Evolutionary conservation across 257 asterid genomes (phyloP), one percentile per base, ranked within the genome.

Genomic region (Rehmannia glutinosa): DNA sequence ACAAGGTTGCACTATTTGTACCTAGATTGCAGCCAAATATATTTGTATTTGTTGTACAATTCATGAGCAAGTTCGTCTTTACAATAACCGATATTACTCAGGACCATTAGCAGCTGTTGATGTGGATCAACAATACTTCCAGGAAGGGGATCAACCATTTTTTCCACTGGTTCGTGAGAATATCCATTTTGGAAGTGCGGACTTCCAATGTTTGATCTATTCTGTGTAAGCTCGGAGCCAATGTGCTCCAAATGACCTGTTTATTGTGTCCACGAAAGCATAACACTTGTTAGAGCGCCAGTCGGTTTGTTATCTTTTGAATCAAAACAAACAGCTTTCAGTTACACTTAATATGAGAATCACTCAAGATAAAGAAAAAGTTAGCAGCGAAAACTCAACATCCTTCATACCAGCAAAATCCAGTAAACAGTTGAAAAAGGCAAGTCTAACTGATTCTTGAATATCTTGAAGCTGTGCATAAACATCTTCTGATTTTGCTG

Each of bases 41-140:
- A 62, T 72, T 80, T 83, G 89, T 85, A 93, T 69, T 83, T 90
- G 63, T 73, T 77, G 75, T 81, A 83, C 72, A 90, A 73, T 35
- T 93, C 97, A 73, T 52, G 79, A 64, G 96, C 78, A 77, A 93
- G 95, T 74, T 90, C 99, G 41, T 93, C 99, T 81, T 87, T 90
- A 85, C 97, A 88, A 76, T 82, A 90, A 73, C 99, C 99, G 66
- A 93, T 88, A 81, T 93, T 93, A 74, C 99, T 93, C 76, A 93
- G 80, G 76, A 90, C 96, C 96, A 93, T 88, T 68, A 93, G 86
- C 75, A 90, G 79, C 84, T 84, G 86, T 69, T 84, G 90, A 80
- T 90, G 96, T 13, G 89, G 89, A 77, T 90, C 96, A 63, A 62
- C 68, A 57, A 86, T 75, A 79, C 96, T 85, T 76, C 95, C 99